phyloP scores from a whole-genome alignment of 257 asterid species.

The Penstemon davidsonii region DNA sequence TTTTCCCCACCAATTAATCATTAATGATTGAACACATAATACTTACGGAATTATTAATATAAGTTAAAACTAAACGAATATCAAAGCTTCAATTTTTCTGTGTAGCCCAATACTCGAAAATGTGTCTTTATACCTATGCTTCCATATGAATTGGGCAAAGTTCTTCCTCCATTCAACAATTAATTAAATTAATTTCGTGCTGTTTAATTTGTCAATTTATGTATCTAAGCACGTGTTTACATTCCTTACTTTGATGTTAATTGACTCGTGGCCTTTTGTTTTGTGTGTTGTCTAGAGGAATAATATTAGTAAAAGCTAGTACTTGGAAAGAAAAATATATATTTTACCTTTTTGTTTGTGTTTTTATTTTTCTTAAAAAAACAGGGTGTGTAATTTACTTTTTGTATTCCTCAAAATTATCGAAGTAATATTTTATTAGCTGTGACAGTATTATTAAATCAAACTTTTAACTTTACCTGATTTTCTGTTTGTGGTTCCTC shows the following conservation, averaged over 20 bases:
- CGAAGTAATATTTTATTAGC: constrained; percentile 30
- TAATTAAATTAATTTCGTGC: not conserved
- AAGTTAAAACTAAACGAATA: constrained; percentile 34
- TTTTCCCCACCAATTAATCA: constrained; percentile 5
- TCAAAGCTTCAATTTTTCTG: constrained; percentile 19
- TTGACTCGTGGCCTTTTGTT: constrained; percentile 55
- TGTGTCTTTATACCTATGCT: constrained; percentile 53
- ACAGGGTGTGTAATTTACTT: constrained; percentile 47
- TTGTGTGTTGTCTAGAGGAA: constrained; percentile 49
- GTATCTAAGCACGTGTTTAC: constrained; percentile 55
- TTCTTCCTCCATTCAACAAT: constrained; percentile 23
- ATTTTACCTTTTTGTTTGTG: constrained; percentile 27
- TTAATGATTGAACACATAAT: constrained; percentile 43
- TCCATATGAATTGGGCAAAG: constrained; percentile 31
- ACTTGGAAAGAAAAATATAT: constrained; percentile 29
- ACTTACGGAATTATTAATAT: constrained; percentile 30
- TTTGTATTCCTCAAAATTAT: constrained; percentile 52
- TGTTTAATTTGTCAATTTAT: constrained; percentile 25
- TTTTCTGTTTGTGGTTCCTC: constrained; percentile 48
- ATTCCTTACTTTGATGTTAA: constrained; percentile 47
- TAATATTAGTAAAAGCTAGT: constrained; percentile 1
- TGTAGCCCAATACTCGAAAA: constrained; percentile 33
- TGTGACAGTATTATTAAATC: constrained; percentile 25
- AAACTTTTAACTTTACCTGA: constrained; percentile 38
- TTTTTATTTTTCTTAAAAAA: constrained; percentile 5